Evolutionary conservation across 2,329 filamentous ascomycete genomes (phyloP).

Genomic region (Dothiorella sarmentorum): DNA sequence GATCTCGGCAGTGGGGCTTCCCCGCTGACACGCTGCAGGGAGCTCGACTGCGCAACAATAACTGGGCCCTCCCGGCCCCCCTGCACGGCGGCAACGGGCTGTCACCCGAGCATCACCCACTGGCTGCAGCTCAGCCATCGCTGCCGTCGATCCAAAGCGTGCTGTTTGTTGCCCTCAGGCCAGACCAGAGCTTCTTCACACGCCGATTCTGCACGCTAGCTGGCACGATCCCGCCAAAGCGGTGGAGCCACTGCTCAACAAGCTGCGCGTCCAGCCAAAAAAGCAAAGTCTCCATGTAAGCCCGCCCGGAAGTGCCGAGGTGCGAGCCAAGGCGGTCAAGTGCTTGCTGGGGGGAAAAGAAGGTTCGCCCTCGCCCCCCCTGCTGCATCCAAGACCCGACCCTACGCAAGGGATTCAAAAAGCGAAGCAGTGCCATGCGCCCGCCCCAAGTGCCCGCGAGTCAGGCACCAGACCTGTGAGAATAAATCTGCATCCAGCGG

Average conservation of each 20-base stretch:
- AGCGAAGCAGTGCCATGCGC: slow-evolving; percentile 10
- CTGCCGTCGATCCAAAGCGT: not conserved
- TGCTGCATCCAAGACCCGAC: not conserved
- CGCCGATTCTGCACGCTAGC: slow-evolving; percentile 12
- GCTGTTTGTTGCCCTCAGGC: not conserved
- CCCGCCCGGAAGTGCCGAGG: slow-evolving; percentile 14
- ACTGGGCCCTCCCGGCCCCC: not conserved
- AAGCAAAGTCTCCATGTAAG: not conserved
- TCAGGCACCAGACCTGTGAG: slow-evolving; percentile 5
- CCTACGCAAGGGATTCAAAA: slow-evolving; percentile 8
- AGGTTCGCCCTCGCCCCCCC: slow-evolving; percentile 15
- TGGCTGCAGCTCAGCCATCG: slow-evolving; percentile 11
- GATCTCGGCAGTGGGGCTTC: slow-evolving; percentile 18
- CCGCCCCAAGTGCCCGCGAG: slow-evolving; percentile 3
- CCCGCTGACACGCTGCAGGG: slow-evolving; percentile 11
- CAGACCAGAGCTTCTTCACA: too few relatives aligned
- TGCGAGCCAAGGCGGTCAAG: slow-evolving; percentile 13
- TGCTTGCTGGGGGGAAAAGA: slow-evolving; percentile 11
- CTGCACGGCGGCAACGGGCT: slow-evolving; percentile 7
- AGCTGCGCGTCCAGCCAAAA: not conserved
- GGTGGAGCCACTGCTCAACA: not conserved
- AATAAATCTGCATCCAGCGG: slow-evolving; percentile 16
- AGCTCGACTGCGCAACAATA: not conserved
- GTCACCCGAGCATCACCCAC: slow-evolving; percentile 11
- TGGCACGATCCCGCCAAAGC: not conserved